phyloP scores from a whole-genome alignment of 2,329 filamentous ascomycete genomes.

The Botrytis fabae region DNA sequence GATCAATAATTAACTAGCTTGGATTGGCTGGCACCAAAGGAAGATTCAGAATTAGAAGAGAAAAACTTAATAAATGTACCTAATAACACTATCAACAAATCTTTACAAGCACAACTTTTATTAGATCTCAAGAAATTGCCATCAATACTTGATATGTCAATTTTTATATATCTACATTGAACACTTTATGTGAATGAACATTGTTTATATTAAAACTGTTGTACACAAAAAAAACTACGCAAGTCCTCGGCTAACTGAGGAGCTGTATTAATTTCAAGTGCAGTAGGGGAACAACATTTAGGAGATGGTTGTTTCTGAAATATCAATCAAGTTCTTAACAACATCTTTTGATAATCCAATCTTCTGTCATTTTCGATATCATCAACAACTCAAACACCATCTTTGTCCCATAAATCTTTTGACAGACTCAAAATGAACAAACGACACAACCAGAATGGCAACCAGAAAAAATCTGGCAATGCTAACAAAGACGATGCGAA shows the following conservation, averaged over 20 bases:
- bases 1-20: too few species aligned
- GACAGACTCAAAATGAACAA: not conserved
- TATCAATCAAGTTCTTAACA: not conserved
- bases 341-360: not conserved
- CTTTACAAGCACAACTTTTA: too few species aligned
- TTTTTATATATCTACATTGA: not conserved
- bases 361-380: not conserved
- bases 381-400: not conserved
- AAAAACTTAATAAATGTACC: too few species aligned
- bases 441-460: not conserved
- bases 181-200: not conserved
- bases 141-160: not conserved
- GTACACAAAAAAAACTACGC: not conserved
- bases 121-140: not conserved
- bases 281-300: not conserved
- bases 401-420: not conserved
- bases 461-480: not conserved
- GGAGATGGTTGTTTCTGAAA: not conserved
- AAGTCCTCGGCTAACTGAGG: not conserved
- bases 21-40: too few species aligned
- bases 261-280: not conserved
- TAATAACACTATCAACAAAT: too few species aligned
- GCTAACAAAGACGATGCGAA: not conserved
- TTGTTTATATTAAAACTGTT: not conserved
- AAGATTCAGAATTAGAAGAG: too few species aligned